Percentiles rank a stretch among this genome's conserved stretches.
These are phyloP conservation scores for Boletellus sp. DNA, from an alignment of 768 basidiomycete genomes.

Conservation along the genomic window DNA sequence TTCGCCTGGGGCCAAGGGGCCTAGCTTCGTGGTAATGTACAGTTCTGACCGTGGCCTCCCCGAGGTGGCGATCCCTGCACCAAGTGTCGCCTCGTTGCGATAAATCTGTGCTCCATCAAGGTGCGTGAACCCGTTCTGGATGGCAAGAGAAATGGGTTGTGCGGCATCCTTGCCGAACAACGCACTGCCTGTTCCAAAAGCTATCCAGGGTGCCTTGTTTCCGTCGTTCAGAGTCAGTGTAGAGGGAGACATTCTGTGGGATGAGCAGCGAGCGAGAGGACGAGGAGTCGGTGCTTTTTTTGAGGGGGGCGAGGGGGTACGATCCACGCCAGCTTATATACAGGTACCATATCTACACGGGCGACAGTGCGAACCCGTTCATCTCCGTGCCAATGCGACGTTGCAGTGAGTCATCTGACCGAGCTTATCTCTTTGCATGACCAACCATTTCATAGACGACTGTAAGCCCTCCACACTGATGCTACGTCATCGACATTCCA, in stretches of 20 bases:
- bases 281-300: background rate
- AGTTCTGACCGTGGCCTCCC: slow-evolving; percentile 51
- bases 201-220: slow-evolving; percentile 50
- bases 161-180: slow-evolving; percentile 43
- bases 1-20: slow-evolving; percentile 32
- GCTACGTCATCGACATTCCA: no score
- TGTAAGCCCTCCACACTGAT: no score
- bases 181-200: slow-evolving; percentile 61
- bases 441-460: no score
- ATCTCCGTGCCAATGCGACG: no score
- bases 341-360: no score
- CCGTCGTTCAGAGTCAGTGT: slow-evolving; percentile 54
- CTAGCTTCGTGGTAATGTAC: slow-evolving; percentile 61
- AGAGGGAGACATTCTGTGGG: slow-evolving; percentile 23
- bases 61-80: slow-evolving; percentile 46
- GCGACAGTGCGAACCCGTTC: no score
- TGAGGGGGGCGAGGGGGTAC: no score
- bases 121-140: slow-evolving; percentile 55
- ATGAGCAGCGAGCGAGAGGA: slow-evolving; percentile 6
- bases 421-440: no score
- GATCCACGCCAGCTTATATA: no score
- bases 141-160: slow-evolving; percentile 40
- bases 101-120: slow-evolving; percentile 65
- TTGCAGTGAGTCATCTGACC: no score
- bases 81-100: slow-evolving; percentile 51